phyloP scores from a whole-genome alignment of 2,329 filamentous ascomycete genomes.

The Trichophyton rubrum region DNA sequence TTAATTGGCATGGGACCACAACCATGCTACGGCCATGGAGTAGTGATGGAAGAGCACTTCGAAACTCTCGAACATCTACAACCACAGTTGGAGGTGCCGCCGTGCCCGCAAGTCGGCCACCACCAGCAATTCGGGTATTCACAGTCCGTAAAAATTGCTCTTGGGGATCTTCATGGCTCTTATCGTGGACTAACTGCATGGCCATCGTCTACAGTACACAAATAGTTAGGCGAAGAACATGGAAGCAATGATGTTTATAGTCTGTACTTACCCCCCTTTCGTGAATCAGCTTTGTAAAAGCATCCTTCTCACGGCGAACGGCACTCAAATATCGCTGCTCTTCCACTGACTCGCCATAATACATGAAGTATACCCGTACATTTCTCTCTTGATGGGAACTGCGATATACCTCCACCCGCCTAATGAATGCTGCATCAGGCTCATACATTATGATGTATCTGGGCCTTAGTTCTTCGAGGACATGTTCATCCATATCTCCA shows the following conservation, averaged over 20 bases:
- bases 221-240: neutral
- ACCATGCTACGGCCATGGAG: conserved; percentile 80
- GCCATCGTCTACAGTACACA: conserved; percentile 55
- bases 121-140: conserved; percentile 92
- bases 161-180: conserved; percentile 64
- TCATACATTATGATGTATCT: conserved; percentile 98
- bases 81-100: conserved; percentile 80
- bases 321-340: conserved; percentile 85
- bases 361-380: conserved; percentile 91
- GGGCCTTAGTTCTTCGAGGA: conserved; percentile 88
- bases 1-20: conserved; percentile 88
- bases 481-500: conserved; percentile 86
- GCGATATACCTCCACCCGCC: conserved; percentile 86
- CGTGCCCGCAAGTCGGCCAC: conserved; percentile 70
- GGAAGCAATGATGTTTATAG: neutral
- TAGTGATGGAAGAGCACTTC: conserved; percentile 80
- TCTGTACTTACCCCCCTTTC: conserved; percentile 56
- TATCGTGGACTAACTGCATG: conserved; percentile 65
- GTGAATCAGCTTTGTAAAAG: conserved; percentile 87
- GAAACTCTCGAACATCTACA: conserved; percentile 91
- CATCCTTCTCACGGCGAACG: conserved; percentile 89
- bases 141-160: conserved; percentile 87
- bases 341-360: conserved; percentile 88
- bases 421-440: conserved; percentile 85
- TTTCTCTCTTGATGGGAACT: conserved; percentile 84